A percentile compares a stretch with the other conserved stretches of the same genome.
Conservation (phyloP, 2,329 filamentous ascomycete species). For the Biscogniauxia marginata region DNA sequence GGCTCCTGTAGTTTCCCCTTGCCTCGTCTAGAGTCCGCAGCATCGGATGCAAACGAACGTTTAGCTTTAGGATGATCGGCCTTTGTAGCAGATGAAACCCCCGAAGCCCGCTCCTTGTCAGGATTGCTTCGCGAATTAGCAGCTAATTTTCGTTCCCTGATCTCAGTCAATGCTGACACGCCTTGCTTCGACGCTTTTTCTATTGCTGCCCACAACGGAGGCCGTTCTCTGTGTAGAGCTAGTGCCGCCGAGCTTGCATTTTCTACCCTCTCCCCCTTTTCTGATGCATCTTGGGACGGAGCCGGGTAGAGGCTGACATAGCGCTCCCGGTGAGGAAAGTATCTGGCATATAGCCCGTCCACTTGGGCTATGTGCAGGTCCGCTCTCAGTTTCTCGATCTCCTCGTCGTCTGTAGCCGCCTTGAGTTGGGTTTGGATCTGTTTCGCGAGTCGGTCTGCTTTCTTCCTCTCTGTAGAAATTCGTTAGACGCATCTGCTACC, state of each 20-base stretch:
- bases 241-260: constrained; percentile 42
- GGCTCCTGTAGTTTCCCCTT: constrained; percentile 38
- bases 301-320: constrained; percentile 65
- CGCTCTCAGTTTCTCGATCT: constrained; percentile 49
- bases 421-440: constrained; percentile 60
- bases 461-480: constrained; percentile 61
- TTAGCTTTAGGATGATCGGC: constrained; percentile 13
- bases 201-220: constrained; percentile 66
- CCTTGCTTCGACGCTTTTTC: constrained; percentile 56
- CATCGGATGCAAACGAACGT: constrained; percentile 8
- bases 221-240: constrained; percentile 45
- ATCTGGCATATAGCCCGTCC: constrained; percentile 72
- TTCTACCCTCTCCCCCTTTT: constrained; percentile 39
- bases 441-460: constrained; percentile 66
- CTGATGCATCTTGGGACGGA: constrained; percentile 27
- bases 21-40: constrained; percentile 11
- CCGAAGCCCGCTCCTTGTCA: constrained; percentile 8
- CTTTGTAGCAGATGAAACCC: constrained; percentile 10
- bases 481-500: constrained; percentile 9
- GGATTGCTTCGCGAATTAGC: constrained; percentile 10
- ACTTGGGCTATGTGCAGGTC: constrained; percentile 68
- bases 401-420: constrained; percentile 48
- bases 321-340: constrained; percentile 67
- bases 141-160: constrained; percentile 29
- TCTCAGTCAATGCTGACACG: constrained; percentile 23